These are phyloP conservation scores for Rhizophora mangle DNA, from an alignment of 345 rosid genomes.

Conservation along the genomic window DNA sequence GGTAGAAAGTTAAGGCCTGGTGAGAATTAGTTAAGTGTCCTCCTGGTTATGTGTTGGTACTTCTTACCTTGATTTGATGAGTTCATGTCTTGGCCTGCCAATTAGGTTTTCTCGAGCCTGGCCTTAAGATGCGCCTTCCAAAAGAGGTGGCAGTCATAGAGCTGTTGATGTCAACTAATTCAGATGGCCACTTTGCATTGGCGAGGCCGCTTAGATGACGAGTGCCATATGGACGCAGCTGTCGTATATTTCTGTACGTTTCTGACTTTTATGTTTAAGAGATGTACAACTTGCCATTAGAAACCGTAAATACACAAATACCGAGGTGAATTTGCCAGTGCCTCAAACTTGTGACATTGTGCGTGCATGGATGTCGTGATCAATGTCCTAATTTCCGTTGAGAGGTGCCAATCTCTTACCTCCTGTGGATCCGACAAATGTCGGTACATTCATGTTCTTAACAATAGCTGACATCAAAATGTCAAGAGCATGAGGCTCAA, in stretches of 20 bases:
- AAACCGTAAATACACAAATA: too few species aligned
- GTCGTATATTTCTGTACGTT: not conserved
- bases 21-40: constrained; percentile 25
- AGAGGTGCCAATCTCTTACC: too few species aligned
- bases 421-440: too few species aligned
- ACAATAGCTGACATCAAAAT: too few species aligned
- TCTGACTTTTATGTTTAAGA: not conserved
- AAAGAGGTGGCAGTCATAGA: constrained; percentile 54
- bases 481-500: too few species aligned
- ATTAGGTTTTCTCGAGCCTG: constrained; percentile 66
- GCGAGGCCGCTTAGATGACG: constrained; percentile 49
- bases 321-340: too few species aligned
- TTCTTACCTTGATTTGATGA: constrained; percentile 4
- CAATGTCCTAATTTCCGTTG: too few species aligned
- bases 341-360: too few species aligned
- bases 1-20: constrained; percentile 62
- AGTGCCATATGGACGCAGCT: not conserved
- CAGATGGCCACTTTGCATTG: constrained; percentile 53
- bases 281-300: too few species aligned
- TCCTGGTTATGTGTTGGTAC: not conserved
- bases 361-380: too few species aligned
- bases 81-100: constrained; percentile 4
- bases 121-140: constrained; percentile 43
- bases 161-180: constrained; percentile 59
- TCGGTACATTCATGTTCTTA: too few species aligned